phyloP scores from a whole-genome alignment of 2,329 filamentous ascomycete genomes.

The Trichophyton rubrum region DNA sequence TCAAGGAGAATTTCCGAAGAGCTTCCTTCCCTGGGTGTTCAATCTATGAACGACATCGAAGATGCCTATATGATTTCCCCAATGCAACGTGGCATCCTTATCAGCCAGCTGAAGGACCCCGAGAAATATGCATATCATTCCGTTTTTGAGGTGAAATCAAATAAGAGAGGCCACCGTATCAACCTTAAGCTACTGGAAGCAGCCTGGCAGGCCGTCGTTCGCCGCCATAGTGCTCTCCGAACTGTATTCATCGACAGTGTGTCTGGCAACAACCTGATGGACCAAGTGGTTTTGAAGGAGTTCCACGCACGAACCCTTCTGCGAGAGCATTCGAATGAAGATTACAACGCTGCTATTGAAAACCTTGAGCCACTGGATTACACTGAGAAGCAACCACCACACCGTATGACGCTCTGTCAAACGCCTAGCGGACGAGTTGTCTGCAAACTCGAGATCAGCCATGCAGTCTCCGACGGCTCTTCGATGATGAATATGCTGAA shows the following conservation, averaged over 20 bases:
- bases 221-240: conserved; percentile 24
- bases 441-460: conserved; percentile 28
- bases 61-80: conserved; percentile 28
- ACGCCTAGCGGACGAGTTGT: conserved; percentile 21
- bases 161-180: conserved; percentile 12
- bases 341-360: conserved; percentile 17
- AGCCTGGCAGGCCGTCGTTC: conserved; percentile 24
- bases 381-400: conserved; percentile 20
- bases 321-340: conserved; percentile 21
- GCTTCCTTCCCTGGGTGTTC: conserved; percentile 4
- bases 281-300: conserved; percentile 26
- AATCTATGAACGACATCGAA: conserved; percentile 18
- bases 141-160: conserved; percentile 23
- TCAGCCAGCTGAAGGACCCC: conserved; percentile 27
- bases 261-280: conserved; percentile 24
- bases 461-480: conserved; percentile 27
- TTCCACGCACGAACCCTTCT: conserved; percentile 18
- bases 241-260: conserved; percentile 26
- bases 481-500: conserved; percentile 24
- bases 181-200: conserved; percentile 20
- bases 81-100: conserved; percentile 27
- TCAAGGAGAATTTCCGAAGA: conserved; percentile 9
- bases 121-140: conserved; percentile 27
- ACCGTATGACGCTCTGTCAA: conserved; percentile 26
- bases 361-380: conserved; percentile 21